Conservation (phyloP, 305 asterid species). For the Petunia hybrid region DNA sequence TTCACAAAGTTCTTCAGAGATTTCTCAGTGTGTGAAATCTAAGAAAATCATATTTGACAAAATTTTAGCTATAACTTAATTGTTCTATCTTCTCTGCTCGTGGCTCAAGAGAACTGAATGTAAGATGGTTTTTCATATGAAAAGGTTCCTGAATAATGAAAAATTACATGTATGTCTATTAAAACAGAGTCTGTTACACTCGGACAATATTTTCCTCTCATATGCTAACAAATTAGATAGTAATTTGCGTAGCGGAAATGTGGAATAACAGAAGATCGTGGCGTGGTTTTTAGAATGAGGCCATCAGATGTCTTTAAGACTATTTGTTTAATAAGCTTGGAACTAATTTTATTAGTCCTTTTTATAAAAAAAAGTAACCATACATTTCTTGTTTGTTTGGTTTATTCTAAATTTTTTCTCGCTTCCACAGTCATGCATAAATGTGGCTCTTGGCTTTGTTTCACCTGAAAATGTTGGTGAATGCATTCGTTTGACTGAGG, state of each 20-base stretch:
- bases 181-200: background rate
- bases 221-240: background rate
- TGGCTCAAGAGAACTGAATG: too few relatives aligned
- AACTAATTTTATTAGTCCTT: background rate
- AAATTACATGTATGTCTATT: too few relatives aligned
- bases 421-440: slow-evolving; percentile 65
- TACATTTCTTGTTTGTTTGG: background rate
- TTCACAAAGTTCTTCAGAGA: background rate
- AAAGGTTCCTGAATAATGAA: too few relatives aligned
- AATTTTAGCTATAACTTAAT: background rate
- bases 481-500: slow-evolving; percentile 62
- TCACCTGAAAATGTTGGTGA: slow-evolving; percentile 70
- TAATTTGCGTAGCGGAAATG: too few relatives aligned
- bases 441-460: slow-evolving; percentile 72
- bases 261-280: too few relatives aligned
- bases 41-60: background rate
- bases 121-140: too few relatives aligned
- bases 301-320: background rate
- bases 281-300: background rate
- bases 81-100: background rate
- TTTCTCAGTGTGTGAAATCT: background rate
- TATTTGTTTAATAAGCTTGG: background rate
- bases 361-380: background rate
- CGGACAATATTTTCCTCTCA: background rate
- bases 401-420: slow-evolving; percentile 29